These are phyloP conservation scores for Coemansia nantahalensis DNA, from an alignment of 192 early-diverging fungal species.

Conservation along the genomic window DNA sequence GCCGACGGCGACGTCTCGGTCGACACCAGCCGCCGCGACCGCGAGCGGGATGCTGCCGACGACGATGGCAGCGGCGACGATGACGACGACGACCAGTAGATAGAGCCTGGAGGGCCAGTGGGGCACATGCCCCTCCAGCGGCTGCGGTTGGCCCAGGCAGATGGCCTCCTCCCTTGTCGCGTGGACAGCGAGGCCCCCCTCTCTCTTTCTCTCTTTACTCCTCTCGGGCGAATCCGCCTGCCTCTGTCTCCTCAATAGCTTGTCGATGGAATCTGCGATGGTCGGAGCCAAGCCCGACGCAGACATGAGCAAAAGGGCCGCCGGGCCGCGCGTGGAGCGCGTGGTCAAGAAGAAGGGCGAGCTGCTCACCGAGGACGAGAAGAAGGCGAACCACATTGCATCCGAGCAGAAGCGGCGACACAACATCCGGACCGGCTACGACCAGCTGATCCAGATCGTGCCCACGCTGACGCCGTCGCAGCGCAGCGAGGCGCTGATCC, in stretches of 20 bases:
- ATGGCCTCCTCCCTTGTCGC: no score
- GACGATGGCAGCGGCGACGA: no score
- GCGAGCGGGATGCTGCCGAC: constrained; percentile 52
- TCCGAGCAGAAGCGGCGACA: constrained; percentile 91
- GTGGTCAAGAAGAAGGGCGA: constrained; percentile 58
- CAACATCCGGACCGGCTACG: constrained; percentile 88
- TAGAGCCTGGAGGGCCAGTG: no score
- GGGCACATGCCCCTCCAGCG: no score
- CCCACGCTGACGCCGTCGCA: constrained; percentile 79
- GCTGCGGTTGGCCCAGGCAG: no score
- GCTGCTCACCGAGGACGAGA: constrained; percentile 84
- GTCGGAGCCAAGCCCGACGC: background rate
- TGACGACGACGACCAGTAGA: no score
- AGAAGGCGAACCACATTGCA: constrained; percentile 93
- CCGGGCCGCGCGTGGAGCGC: constrained; percentile 2
- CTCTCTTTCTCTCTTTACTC: no score
- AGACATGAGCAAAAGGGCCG: background rate
- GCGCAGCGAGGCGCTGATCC: constrained; percentile 79
- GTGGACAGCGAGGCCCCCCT: no score
- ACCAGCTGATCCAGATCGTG: constrained; percentile 84
- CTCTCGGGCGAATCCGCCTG: no score
- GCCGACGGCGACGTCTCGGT: constrained; percentile 87
- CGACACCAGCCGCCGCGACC: constrained; percentile 72
- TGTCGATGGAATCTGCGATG: no score
- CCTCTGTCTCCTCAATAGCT: no score